A percentile compares a stretch with the other conserved stretches of the same genome.
Evolutionary conservation across 306 rosid species (phyloP).

Genomic region (Pueraria montana): DNA sequence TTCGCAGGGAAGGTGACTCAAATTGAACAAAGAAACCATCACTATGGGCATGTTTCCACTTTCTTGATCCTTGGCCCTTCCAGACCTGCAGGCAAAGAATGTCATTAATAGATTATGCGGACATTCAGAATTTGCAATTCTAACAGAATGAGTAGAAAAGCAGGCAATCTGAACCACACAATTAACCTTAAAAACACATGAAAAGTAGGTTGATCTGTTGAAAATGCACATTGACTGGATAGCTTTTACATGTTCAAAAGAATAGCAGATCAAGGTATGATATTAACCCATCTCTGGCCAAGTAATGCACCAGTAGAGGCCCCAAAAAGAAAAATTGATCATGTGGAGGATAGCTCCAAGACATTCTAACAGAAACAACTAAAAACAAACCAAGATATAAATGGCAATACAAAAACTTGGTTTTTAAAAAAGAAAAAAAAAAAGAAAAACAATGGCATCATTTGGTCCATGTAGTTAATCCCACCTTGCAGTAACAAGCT

Average conservation of each 20-base stretch:
- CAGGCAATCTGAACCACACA: background rate
- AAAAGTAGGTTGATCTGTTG: slow-evolving; percentile 1
- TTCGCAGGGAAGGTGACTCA: slow-evolving; percentile 79
- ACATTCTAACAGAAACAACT: background rate
- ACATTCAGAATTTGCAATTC: slow-evolving; percentile 25
- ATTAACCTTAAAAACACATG: background rate
- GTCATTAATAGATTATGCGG: slow-evolving; percentile 14
- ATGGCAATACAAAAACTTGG: background rate
- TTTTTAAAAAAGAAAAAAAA: background rate
- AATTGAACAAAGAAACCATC: slow-evolving; percentile 97
- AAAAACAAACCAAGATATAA: background rate
- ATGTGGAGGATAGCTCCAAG: background rate
- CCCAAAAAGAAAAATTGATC: background rate
- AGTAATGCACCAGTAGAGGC: background rate
- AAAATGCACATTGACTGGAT: slow-evolving; percentile 12
- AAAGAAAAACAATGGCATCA: background rate
- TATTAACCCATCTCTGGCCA: background rate
- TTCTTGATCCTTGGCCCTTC: slow-evolving; percentile 98
- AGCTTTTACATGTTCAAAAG: slow-evolving; percentile 3
- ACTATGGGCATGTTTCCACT: slow-evolving; percentile 91
- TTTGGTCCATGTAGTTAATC: background rate
- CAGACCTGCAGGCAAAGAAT: slow-evolving; percentile 73
- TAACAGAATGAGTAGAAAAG: slow-evolving; percentile 25
- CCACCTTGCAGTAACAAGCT: background rate
- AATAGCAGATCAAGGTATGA: slow-evolving; percentile 11